Evolutionary conservation across 139 green algal genomes (phyloP), one percentile per base, ranked within the genome.

Genomic region (Micractinium sp.): DNA sequence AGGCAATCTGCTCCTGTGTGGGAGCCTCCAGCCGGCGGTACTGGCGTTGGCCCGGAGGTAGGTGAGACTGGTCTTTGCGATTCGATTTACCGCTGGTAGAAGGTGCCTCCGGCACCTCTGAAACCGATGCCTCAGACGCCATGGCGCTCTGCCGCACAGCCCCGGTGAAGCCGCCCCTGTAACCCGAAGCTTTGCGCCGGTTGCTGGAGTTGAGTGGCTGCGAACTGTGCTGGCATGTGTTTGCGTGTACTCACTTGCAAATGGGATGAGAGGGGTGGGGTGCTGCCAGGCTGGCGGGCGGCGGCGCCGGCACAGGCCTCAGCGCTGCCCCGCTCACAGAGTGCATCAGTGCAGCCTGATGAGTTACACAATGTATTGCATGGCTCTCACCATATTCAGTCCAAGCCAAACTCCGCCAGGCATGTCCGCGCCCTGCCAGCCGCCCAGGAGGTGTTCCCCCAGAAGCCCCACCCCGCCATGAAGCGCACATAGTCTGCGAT

Each of bases 1-100:
- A 67, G 19, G 89, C 83, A 36, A 97, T 93, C 74, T 96, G 80
- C 63, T 98, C 94, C 9, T 89, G 78, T 2, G 92, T 94, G 12
- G 96, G 95, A 76, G 97, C 89, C 29, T 92, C 36, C 25, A 98
- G 35, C 31, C 67, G 90, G 31, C 89, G 53, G 81, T 94, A 94
- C 41, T 83, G 91, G 38, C 89, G 86, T 22, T 60, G 53, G 27
- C 78, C 85, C 2, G 85, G 76, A 35, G 60, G 47, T 60, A 85
- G 76, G 66, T 91, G 47, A 36, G 39, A 36, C 41, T 91, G 78
- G n/a, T 82, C 81, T 36, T 38, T 35, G 27, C 27, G 36, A 3
- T 9, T 25, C 53, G 23, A 14, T 63, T 20, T 81, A 38, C 73
- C 36, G 81, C 66, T 86, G 20, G 23, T 69, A 29, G 41, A 39